Evolutionary conservation across 768 basidiomycete genomes (phyloP).

Genomic region (Pleurotus djamor): DNA sequence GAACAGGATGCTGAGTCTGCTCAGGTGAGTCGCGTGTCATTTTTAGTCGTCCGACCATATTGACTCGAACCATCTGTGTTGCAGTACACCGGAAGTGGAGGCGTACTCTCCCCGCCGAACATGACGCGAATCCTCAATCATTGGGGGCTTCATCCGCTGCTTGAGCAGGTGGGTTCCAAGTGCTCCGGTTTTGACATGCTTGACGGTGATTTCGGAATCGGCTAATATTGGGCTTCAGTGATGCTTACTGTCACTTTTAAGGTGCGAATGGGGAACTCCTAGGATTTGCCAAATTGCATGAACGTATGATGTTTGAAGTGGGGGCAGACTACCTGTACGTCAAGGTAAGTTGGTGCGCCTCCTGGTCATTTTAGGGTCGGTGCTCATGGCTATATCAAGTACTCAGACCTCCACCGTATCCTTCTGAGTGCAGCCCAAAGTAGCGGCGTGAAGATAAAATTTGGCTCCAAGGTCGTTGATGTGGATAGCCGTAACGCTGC

Average conservation of each 20-base stretch:
- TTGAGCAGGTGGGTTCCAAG: constrained; percentile 33
- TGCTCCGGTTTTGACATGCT: constrained; percentile 28
- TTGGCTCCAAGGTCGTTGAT: constrained; percentile 30
- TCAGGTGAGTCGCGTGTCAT: constrained; percentile 25
- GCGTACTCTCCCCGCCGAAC: constrained; percentile 46
- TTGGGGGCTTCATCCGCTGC: constrained; percentile 49
- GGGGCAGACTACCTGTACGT: constrained; percentile 29
- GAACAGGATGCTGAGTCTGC: constrained; percentile 40
- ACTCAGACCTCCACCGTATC: constrained; percentile 48
- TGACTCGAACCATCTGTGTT: no score
- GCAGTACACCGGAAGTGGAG: not conserved
- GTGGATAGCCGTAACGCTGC: constrained; percentile 27
- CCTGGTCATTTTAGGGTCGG: not conserved
- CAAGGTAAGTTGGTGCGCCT: constrained; percentile 17
- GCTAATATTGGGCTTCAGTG: not conserved
- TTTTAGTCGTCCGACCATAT: no score
- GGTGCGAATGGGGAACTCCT: constrained; percentile 43
- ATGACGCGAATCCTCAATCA: constrained; percentile 51
- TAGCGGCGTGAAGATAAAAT: constrained; percentile 46
- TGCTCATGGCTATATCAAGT: constrained; percentile 26
- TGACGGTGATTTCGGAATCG: constrained; percentile 15
- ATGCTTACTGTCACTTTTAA: constrained; percentile 21
- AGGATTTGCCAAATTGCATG: constrained; percentile 43
- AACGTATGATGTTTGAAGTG: constrained; percentile 40
- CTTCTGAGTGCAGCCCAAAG: constrained; percentile 42